These are phyloP conservation scores for Sphaerulina vaccinii DNA, from an alignment of 2,329 filamentous ascomycete genomes.

Conservation along the genomic window DNA sequence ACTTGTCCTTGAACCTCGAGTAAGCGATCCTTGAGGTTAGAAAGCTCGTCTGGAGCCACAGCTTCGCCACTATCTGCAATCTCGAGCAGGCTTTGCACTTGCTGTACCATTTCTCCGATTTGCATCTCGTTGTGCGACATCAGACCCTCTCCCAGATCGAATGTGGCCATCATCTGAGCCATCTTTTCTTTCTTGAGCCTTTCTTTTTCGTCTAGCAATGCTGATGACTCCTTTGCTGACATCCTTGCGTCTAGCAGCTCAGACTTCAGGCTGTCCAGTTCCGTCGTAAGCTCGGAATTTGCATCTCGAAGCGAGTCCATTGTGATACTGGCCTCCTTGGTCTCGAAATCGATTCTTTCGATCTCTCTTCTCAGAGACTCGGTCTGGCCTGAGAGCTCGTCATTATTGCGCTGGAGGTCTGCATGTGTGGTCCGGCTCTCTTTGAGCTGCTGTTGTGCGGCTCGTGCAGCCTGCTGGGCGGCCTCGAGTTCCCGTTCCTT, in stretches of 20 bases:
- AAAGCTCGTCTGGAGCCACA: constrained; percentile 77
- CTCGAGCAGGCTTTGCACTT: constrained; percentile 75
- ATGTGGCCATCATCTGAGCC: constrained; percentile 99
- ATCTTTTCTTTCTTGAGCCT: constrained; percentile 98
- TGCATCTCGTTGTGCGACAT: constrained; percentile 90
- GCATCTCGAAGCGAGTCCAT: constrained; percentile 98
- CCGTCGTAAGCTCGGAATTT: constrained; percentile 84
- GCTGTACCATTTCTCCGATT: constrained; percentile 79
- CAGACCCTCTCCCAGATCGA: constrained; percentile 87
- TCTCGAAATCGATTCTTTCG: constrained; percentile 91
- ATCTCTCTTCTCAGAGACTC: constrained; percentile 97
- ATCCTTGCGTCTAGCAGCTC: constrained; percentile 94
- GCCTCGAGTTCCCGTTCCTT: constrained; percentile 79
- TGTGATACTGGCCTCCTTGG: constrained; percentile 93
- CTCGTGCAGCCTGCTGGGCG: constrained; percentile 75
- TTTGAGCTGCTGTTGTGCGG: constrained; percentile 80
- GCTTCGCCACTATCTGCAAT: constrained; percentile 73
- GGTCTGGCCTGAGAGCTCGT: constrained; percentile 77
- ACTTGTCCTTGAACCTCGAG: constrained; percentile 90
- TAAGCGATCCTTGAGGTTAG: constrained; percentile 72
- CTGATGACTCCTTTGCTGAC: constrained; percentile 89
- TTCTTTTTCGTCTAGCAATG: constrained; percentile 92
- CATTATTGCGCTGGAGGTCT: constrained; percentile 84
- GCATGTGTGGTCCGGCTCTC: constrained; percentile 83
- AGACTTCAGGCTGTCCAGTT: constrained; percentile 94